Base-by-base conservation (phyloP, 2,329 filamentous ascomycete species). In the Aspergillus latus region DNA sequence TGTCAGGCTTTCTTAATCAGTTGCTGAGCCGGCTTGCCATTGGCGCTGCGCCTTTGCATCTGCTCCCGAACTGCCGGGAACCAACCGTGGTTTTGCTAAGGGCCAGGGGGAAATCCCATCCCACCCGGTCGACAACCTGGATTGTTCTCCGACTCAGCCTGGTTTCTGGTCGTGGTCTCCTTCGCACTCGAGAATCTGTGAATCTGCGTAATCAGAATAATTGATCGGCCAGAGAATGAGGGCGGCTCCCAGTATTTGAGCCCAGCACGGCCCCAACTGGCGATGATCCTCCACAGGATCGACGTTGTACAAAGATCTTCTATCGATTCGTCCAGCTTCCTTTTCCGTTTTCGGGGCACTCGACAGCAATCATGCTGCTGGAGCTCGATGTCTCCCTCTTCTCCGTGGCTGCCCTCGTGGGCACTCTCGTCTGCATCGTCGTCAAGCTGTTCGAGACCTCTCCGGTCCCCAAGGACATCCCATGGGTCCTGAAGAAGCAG, bases 391-490 rank as follows among this genome's bases (percentile, higher is more conserved):
- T 45, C 47, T 53, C 42, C 30, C 36, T 43, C 8, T 30, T 58
- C 28, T 36, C 56, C 11, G 34, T 26, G 32, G 28, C 51, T 21
- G 57, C 45, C 26, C 9, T 57, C 10, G 15, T 56, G 30, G 40
- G 37, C n/a, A 48, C 59, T 7, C 37, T 57, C 16, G 4, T 57
- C 5, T 59, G 58, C 28, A 42, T 59, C 32, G 42, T 54, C 9
- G 51, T 57, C 47, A 59, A 59, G 39, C 58, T 59, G 15, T 59
- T 58, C 9, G 58, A 59, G 51, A 58, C 54, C 28, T 58, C 54
- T 4, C 51, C 58, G 1, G 58, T 59, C 3, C 55, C 58, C 15
- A 51, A 58, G 36, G 29, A 49, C 29, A 54, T 59, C 21, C 55
- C 58, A 16, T 57, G 58, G 58, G 50, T 55, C 8, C 44, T 59